Base-by-base conservation (phyloP, 805 yeast species). In the Lipomyces yamadae region DNA sequence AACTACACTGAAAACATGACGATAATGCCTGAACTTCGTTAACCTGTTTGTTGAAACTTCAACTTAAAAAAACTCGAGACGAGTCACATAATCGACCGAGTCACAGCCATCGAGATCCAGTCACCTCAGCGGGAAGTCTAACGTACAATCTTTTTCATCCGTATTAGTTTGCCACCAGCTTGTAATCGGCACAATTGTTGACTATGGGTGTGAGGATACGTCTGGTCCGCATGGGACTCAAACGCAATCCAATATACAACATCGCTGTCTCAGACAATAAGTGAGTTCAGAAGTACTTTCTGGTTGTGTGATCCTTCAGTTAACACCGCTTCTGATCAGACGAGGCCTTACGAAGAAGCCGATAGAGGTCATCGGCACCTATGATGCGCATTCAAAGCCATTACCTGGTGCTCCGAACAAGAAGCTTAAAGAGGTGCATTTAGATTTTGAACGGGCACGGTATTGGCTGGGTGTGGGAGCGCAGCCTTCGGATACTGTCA, bases 401-500 rank as follows among this genome's bases (percentile, higher is more conserved):
- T 80, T 80, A 70, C 85, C 83, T 52, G 90, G 89, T 10, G 76
- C 78, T 45, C 61, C 50, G 15, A 80, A 81, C 52, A 79, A 83
- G 68, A 90, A 93, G 11, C 82, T 84, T 59, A 94, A 95, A 77
- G 92, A 92, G 72, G 85, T 94, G 53, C 84, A 88, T 72, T 80
- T 95, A 48, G 98, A 95, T 76, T 92, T 95, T 76, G 86, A 87
- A 70, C 86, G 97, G 74, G 86, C 97, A 4, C 92, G 92, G 77
- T 95, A 95, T 79, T 95, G 99, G 99, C 81, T 95, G 45, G 97
- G 97, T 74, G 97, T 92, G 24, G 99, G 99, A 11, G 98, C 98
- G 0, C 96, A 91, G 76, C 96, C 97, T 5, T 87, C 94, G 32
- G 92, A 89, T 56, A 81, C 95, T 2, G 96, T 94, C 11, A 84